A percentile compares a stretch with the other conserved stretches of the same genome.
These are phyloP conservation scores for Fusarium newnesense DNA, from an alignment of 2,329 filamentous ascomycete species.

Conservation along the genomic window DNA sequence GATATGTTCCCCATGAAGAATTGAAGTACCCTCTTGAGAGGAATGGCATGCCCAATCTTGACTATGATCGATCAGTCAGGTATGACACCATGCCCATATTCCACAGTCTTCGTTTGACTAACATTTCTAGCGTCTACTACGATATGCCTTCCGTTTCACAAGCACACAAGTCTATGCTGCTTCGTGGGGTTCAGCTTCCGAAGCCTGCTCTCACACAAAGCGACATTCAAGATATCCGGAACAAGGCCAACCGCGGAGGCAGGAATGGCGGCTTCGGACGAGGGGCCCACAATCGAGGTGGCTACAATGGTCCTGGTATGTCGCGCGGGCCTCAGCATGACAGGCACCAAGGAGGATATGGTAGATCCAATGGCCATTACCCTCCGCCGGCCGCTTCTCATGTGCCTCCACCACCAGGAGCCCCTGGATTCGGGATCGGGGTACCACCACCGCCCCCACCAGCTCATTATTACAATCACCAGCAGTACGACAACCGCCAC, in stretches of 20 bases:
- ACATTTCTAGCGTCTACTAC: constrained; percentile 77
- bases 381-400: constrained; percentile 17
- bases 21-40: constrained; percentile 81
- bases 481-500: constrained; percentile 22
- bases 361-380: constrained; percentile 28
- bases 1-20: constrained; percentile 85
- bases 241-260: constrained; percentile 66
- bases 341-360: constrained; percentile 38
- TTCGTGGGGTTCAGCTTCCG: constrained; percentile 82
- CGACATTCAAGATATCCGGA: constrained; percentile 79
- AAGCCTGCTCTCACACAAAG: constrained; percentile 76
- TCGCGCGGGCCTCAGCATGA: constrained; percentile 34
- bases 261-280: constrained; percentile 45
- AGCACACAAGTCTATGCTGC: constrained; percentile 91
- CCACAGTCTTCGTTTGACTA: constrained; percentile 39
- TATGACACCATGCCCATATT: constrained; percentile 56
- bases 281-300: constrained; percentile 39
- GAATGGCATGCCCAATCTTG: constrained; percentile 77
- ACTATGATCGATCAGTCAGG: constrained; percentile 88
- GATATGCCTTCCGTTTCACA: constrained; percentile 79
- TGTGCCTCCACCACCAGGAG: constrained; percentile 48
- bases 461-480: constrained; percentile 37
- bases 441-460: constrained; percentile 48
- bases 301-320: constrained; percentile 45
- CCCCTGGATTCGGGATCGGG: constrained; percentile 49